Base-by-base conservation (phyloP, 768 basidiomycete species). In the Auricularia sp. region DNA sequence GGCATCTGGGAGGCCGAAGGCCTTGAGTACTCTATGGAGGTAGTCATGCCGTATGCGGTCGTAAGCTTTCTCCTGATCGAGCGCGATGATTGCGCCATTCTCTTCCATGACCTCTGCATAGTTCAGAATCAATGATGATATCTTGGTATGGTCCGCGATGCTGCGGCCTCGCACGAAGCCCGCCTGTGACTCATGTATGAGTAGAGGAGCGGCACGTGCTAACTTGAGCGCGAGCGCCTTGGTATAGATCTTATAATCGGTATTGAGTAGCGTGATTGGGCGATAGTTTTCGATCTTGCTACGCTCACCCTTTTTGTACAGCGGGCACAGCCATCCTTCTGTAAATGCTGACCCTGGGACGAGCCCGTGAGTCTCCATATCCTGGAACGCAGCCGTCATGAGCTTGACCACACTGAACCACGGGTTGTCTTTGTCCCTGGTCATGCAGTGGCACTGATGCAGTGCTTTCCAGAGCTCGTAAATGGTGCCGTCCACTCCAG, bases 311-410 rank as follows among this genome's bases (percentile, higher is more conserved):
- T 81, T 80, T 39, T 81, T 81, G 64, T 76, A 81, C 0, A 81
- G 35, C 0, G 75, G 78, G 71, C 77, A 71, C 65, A 75, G 71
- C 69, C 70, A 71, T 7, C 0, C 6, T 3, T 0, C n/a, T 1
- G 4, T 16, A 2, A 0, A 74, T 2, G 0, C 7, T 6, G 54
- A 2, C 0, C 7, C 3, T 0, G 24, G 1, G 3, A 14, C 2
- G 0, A 74, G 2, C 0, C 78, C 76, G 45, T 75, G 1, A 1
- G 3, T 0, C 64, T 74, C 63, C 0, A 79, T 77, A 82, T 82
- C 10, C 79, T 81, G 0, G 82, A 81, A 68, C 78, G 75, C 3
- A 70, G 82, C 11, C 75, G 79, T 45, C 79, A 63, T 11, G 2
- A 63, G 24, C 29, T 18, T 34, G 3, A 13, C 35, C 2, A 63